phyloP scores from a whole-genome alignment of 2,329 filamentous ascomycete species.

The Clonostachys rosea region DNA sequence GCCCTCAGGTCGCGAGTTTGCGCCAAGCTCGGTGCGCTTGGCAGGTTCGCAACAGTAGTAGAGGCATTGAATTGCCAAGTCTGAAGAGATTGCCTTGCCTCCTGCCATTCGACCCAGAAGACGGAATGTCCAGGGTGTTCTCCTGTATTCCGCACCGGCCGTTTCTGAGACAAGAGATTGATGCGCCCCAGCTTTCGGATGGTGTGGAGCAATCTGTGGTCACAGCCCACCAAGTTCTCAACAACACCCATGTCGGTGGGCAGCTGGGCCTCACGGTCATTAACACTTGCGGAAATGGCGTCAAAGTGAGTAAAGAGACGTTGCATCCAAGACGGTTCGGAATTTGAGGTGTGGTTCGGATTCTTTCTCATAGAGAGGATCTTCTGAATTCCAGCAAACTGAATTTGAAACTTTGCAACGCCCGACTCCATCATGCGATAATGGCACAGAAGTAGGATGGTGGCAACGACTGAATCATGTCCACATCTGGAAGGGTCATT shows the following conservation, averaged over 20 bases:
- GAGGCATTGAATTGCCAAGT: constrained; percentile 71
- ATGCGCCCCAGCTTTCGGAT: constrained; percentile 79
- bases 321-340: constrained; percentile 84
- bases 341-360: constrained; percentile 42
- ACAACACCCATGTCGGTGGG: constrained; percentile 60
- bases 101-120: constrained; percentile 89
- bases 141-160: constrained; percentile 31
- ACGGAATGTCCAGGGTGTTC: constrained; percentile 25
- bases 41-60: constrained; percentile 44
- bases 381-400: constrained; percentile 90
- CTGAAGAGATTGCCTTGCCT: constrained; percentile 70
- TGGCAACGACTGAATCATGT: constrained; percentile 84
- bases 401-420: constrained; percentile 87
- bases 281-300: constrained; percentile 86
- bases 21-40: constrained; percentile 43
- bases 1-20: constrained; percentile 73
- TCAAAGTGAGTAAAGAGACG: constrained; percentile 93
- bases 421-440: constrained; percentile 94
- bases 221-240: constrained; percentile 85
- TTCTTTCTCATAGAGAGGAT: constrained; percentile 70
- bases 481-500: constrained; percentile 70
- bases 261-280: constrained; percentile 84
- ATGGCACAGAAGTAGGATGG: constrained; percentile 81
- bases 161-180: constrained; percentile 75
- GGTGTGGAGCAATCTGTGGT: constrained; percentile 80